These are phyloP conservation scores for Hevea brasiliensis DNA, from an alignment of 345 rosid species.

Conservation along the genomic window DNA sequence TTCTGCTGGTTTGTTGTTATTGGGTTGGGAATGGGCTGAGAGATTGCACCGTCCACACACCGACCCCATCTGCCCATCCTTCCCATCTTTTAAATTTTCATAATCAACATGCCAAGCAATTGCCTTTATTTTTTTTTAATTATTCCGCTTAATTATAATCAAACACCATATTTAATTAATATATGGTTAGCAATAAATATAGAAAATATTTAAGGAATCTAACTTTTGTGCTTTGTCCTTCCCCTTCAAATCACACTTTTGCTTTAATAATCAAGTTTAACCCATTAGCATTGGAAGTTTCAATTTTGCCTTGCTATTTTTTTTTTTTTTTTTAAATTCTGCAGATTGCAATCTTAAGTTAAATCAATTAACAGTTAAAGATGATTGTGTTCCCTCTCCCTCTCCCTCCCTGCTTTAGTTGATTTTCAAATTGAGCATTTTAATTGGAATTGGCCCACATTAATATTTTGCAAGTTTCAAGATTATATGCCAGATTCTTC, in stretches of 20 bases:
- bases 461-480: constrained; percentile 13
- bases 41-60: constrained; percentile 22
- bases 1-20: neutral
- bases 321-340: neutral
- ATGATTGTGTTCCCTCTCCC: constrained; percentile 12
- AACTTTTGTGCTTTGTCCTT: too few relatives aligned
- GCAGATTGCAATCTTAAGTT: constrained; percentile 14
- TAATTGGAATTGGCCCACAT: neutral
- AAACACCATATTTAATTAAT: too few relatives aligned
- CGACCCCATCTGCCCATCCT: constrained; percentile 13
- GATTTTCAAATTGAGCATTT: neutral
- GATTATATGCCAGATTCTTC: constrained; percentile 1
- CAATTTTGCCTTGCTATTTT: neutral
- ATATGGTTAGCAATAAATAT: too few relatives aligned
- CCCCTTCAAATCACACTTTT: constrained; percentile 13
- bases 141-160: too few relatives aligned
- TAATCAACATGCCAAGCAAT: constrained; percentile 10
- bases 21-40: constrained; percentile 20
- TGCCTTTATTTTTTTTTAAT: neutral
- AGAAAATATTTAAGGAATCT: too few relatives aligned
- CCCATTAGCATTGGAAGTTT: constrained; percentile 1
- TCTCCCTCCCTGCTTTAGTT: constrained; percentile 7
- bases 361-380: constrained; percentile 2
- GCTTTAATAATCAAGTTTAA: constrained; percentile 18
- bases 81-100: constrained; percentile 6